A percentile compares a stretch with the other conserved stretches of the same genome.
phyloP scores from a whole-genome alignment of 1,284 basidiomycete genomes.

The Rhodotorula sp. region DNA sequence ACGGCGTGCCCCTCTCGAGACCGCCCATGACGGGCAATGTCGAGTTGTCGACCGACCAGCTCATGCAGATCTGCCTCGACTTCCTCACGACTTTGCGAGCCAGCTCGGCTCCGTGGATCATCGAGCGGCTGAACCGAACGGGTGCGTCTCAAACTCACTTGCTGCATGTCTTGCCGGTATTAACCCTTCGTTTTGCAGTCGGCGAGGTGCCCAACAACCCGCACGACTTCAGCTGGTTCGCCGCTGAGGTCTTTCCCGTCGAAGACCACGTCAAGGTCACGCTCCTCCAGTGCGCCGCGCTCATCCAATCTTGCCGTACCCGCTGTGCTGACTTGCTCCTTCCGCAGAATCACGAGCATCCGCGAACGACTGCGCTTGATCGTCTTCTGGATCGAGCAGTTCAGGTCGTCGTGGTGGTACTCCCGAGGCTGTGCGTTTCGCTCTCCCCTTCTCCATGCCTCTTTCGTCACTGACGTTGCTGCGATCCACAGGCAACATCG shows the following conservation, averaged over 20 bases:
- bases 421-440: constrained; percentile 47
- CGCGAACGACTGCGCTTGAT: constrained; percentile 75
- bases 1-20: background rate
- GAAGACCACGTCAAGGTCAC: constrained; percentile 91
- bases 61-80: constrained; percentile 70
- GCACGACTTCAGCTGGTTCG: constrained; percentile 79
- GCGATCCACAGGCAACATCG: constrained; percentile 11
- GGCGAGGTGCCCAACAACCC: constrained; percentile 50
- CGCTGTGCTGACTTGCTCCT: background rate
- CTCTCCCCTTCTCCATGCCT: background rate
- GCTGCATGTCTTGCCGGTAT: too few species aligned
- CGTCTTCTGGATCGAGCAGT: constrained; percentile 87
- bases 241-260: constrained; percentile 86
- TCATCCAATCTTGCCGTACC: too few species aligned
- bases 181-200: constrained; percentile 1
- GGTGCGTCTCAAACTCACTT: constrained; percentile 60
- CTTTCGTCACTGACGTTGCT: background rate
- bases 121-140: constrained; percentile 74
- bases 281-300: constrained; percentile 62
- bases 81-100: constrained; percentile 77
- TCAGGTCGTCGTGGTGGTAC: constrained; percentile 66
- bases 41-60: constrained; percentile 49
- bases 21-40: constrained; percentile 32
- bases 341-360: constrained; percentile 62
- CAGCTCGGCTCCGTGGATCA: constrained; percentile 85